Evolutionary conservation across 371 early-diverging fungal genomes (phyloP).

Genomic region (Dinochytrium kinnereticum): DNA sequence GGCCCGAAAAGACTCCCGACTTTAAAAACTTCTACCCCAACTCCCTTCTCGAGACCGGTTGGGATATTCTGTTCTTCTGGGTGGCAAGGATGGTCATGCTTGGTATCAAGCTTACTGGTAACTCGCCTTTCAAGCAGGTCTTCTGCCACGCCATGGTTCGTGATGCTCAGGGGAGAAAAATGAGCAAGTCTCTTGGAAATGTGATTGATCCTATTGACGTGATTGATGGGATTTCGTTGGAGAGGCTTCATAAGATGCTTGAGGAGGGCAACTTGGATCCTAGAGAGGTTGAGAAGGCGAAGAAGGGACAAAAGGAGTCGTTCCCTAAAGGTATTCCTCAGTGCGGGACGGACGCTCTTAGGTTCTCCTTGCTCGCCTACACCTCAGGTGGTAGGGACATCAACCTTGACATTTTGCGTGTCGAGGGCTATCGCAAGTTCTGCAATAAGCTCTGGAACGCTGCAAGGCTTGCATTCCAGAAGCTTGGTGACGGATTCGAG

Average conservation of each 20-base stretch:
- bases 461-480: constrained; percentile 90
- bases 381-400: constrained; percentile 93
- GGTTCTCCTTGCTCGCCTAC: constrained; percentile 96
- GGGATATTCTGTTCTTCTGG: constrained; percentile 98
- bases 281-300: constrained; percentile 90
- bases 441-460: constrained; percentile 99
- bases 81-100: constrained; percentile 99
- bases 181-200: constrained; percentile 99
- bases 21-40: constrained; percentile 92
- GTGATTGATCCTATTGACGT: constrained; percentile 99
- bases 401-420: constrained; percentile 95
- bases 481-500: constrained; percentile 84
- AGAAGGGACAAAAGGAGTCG: constrained; percentile 86
- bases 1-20: constrained; percentile 92
- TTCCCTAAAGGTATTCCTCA: constrained; percentile 99
- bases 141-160: constrained; percentile 99
- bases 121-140: constrained; percentile 94
- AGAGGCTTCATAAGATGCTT: constrained; percentile 79
- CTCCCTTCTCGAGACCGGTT: constrained; percentile 96
- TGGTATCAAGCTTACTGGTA: constrained; percentile 92
- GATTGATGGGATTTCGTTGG: constrained; percentile 89
- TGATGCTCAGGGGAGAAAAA: constrained; percentile 99
- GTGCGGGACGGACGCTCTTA: constrained; percentile 99
- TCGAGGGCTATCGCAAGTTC: constrained; percentile 99
- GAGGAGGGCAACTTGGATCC: constrained; percentile 90